A percentile compares a stretch with the other conserved stretches of the same genome.
Conservation (phyloP, 2,329 filamentous ascomycete genomes). For the Cladosporium sp. region DNA sequence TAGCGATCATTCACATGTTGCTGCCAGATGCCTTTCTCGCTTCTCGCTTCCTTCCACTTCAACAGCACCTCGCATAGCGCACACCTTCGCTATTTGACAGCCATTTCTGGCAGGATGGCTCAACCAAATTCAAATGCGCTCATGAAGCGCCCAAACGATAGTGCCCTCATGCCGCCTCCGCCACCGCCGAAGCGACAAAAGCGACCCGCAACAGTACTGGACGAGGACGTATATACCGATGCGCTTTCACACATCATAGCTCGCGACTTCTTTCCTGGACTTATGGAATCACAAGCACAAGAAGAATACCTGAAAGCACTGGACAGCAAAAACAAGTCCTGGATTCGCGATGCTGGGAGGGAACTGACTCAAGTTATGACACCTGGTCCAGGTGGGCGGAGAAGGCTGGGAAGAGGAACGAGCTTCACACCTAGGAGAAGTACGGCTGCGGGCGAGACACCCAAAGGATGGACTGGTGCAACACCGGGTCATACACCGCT, state of each 20-base stretch:
- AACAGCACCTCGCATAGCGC: not conserved
- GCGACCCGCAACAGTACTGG: conserved; percentile 78
- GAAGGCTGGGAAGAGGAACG: conserved; percentile 36
- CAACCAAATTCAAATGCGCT: conserved; percentile 46
- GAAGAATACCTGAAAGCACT: conserved; percentile 89
- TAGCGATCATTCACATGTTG: not conserved
- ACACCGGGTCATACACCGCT: conserved; percentile 60
- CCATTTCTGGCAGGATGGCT: conserved; percentile 27
- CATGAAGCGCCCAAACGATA: conserved; percentile 61
- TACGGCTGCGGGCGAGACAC: conserved; percentile 20
- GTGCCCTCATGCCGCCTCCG: conserved; percentile 82
- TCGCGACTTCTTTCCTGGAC: conserved; percentile 91
- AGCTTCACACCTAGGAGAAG: conserved; percentile 29
- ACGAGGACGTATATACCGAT: conserved; percentile 90
- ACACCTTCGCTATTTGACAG: not conserved
- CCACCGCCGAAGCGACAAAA: conserved; percentile 90
- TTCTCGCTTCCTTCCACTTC: not conserved
- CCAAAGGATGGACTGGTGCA: conserved; percentile 59
- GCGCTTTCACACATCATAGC: conserved; percentile 91
- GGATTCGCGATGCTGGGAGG: conserved; percentile 78
- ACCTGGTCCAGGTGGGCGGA: conserved; percentile 54
- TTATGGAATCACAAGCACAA: conserved; percentile 80
- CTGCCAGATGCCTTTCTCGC: not conserved
- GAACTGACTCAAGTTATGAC: conserved; percentile 69
- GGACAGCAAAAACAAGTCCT: conserved; percentile 76